These are phyloP conservation scores for Yarrowia galli DNA, from an alignment of 1,139 yeast genomes.

Conservation along the genomic window DNA sequence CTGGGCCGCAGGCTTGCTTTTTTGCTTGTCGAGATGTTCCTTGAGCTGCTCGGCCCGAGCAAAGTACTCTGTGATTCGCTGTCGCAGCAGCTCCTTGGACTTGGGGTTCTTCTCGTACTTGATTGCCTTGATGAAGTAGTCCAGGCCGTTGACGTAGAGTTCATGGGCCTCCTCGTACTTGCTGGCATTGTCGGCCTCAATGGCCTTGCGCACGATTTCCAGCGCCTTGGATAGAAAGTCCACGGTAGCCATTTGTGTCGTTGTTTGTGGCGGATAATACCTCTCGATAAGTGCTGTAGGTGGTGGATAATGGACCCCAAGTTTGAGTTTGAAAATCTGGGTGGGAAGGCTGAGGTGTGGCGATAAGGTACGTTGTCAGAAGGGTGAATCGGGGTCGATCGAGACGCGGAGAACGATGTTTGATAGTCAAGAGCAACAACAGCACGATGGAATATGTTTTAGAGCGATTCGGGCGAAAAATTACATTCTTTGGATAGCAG, in stretches of 20 bases:
- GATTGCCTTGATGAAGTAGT: constrained; percentile 92
- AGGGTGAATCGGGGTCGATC: neutral
- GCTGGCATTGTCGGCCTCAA: constrained; percentile 91
- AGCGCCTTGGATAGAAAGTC: constrained; percentile 94
- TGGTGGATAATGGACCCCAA: constrained; percentile 12
- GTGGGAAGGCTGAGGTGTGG: constrained; percentile 25
- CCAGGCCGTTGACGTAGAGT: constrained; percentile 89
- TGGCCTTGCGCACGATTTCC: constrained; percentile 91
- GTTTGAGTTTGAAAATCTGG: constrained; percentile 33
- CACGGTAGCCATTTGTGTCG: constrained; percentile 62
- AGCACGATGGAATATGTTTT: too few relatives aligned
- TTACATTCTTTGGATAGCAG: neutral
- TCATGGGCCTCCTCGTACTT: constrained; percentile 94
- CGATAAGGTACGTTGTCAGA: constrained; percentile 13
- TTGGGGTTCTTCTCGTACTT: constrained; percentile 93
- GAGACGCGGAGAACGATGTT: neutral
- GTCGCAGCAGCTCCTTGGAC: constrained; percentile 85
- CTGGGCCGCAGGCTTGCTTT: constrained; percentile 48
- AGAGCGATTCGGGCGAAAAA: neutral
- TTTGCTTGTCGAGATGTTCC: constrained; percentile 79
- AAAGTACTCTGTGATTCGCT: constrained; percentile 89
- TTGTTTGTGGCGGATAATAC: constrained; percentile 15
- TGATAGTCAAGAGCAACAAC: neutral
- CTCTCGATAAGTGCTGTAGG: constrained; percentile 11
- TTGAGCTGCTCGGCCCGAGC: constrained; percentile 94